A percentile compares a stretch with the other conserved stretches of the same genome.
Evolutionary conservation across 805 yeast genomes (phyloP).

Genomic region (Wickerhamomyces alni): DNA sequence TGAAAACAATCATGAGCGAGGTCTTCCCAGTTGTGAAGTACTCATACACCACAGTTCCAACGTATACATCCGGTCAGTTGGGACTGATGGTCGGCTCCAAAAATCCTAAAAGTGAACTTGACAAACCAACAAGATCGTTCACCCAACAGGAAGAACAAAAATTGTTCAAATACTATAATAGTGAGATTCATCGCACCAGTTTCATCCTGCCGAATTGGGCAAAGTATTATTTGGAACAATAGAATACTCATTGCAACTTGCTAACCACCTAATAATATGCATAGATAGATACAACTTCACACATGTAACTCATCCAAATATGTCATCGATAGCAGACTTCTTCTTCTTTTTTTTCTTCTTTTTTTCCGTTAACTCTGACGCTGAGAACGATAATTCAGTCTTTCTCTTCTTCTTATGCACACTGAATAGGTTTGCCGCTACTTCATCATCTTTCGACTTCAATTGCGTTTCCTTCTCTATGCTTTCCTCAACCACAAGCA

Average conservation of each 20-base stretch:
- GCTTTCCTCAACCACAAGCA: constrained; percentile 4
- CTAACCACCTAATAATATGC: too few species aligned
- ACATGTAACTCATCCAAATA: constrained; percentile 71
- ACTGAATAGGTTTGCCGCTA: background rate
- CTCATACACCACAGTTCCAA: constrained; percentile 78
- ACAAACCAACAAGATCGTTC: constrained; percentile 44
- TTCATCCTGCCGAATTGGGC: constrained; percentile 85
- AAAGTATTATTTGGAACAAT: constrained; percentile 23
- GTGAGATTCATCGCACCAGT: constrained; percentile 60
- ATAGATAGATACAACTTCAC: too few species aligned
- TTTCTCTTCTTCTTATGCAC: constrained; percentile 10
- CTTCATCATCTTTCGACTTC: background rate
- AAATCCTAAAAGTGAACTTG: constrained; percentile 39
- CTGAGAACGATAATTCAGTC: constrained; percentile 1
- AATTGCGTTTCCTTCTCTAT: background rate
- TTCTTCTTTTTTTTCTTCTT: constrained; percentile 39
- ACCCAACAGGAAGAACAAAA: constrained; percentile 39
- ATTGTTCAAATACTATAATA: constrained; percentile 59
- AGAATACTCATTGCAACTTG: too few species aligned
- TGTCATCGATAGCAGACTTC: constrained; percentile 64
- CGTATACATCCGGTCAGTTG: constrained; percentile 84
- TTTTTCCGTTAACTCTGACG: constrained; percentile 5
- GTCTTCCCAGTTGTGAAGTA: constrained; percentile 61
- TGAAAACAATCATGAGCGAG: constrained; percentile 42
- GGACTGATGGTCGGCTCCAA: constrained; percentile 73